phyloP scores from a whole-genome alignment of 2,329 filamentous ascomycete genomes.

The Lachnellula suecica region DNA sequence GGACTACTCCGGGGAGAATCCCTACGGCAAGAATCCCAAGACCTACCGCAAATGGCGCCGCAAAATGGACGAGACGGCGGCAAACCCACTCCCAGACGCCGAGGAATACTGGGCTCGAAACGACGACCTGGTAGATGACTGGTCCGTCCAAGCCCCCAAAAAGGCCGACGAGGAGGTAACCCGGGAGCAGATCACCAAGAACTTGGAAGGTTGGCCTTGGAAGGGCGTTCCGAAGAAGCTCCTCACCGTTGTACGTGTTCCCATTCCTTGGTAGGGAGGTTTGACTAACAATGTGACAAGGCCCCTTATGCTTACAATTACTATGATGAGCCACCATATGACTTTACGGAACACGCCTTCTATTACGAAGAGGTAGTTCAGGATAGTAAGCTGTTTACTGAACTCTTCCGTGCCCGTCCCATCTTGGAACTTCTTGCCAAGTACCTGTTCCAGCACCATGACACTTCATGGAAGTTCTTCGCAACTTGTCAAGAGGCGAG shows the following conservation, averaged over 20 bases:
- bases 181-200: slow-evolving; percentile 11
- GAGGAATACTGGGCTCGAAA: not conserved
- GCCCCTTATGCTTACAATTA: not conserved
- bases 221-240: slow-evolving; percentile 7
- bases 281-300: not conserved
- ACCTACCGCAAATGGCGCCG: not conserved
- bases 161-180: slow-evolving; percentile 11
- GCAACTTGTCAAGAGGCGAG: slow-evolving; percentile 15
- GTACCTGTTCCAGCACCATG: slow-evolving; percentile 13
- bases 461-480: slow-evolving; percentile 14
- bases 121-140: not conserved
- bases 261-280: not conserved
- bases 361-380: not conserved
- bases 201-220: slow-evolving; percentile 19
- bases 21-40: not conserved
- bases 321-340: not conserved
- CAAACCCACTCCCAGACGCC: not conserved
- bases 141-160: not conserved
- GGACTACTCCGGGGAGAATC: not conserved
- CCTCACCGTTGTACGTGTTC: slow-evolving; percentile 7
- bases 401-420: slow-evolving; percentile 6
- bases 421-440: slow-evolving; percentile 6
- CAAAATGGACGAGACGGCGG: not conserved
- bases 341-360: not conserved
- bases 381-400: slow-evolving; percentile 7